A percentile compares a stretch with the other conserved stretches of the same genome.
phyloP scores from a whole-genome alignment of 2,329 filamentous ascomycete genomes.

The Phyllosticta ampelicida region DNA sequence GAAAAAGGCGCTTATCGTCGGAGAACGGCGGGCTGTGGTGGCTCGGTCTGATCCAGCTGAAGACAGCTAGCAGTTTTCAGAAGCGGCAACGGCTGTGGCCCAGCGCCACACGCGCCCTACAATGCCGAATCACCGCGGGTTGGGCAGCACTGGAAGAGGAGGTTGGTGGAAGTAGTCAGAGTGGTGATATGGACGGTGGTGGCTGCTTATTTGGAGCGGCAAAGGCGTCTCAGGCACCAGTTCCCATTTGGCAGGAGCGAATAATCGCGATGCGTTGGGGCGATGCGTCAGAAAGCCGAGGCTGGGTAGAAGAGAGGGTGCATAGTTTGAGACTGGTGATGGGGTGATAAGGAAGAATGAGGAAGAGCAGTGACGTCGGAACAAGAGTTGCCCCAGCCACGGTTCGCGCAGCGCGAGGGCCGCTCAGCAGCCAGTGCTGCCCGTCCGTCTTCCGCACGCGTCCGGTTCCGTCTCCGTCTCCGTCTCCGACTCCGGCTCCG shows the following conservation, averaged over 20 bases:
- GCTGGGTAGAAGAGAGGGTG: background rate
- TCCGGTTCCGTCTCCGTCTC: background rate
- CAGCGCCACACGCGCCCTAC: background rate
- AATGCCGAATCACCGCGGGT: background rate
- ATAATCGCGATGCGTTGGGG: background rate
- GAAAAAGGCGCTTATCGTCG: background rate
- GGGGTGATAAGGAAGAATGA: background rate
- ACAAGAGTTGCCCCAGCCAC: background rate
- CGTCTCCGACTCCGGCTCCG: background rate
- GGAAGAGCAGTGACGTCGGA: background rate
- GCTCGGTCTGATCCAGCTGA: background rate
- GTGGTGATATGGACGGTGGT: background rate
- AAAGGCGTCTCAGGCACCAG: background rate
- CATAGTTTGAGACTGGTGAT: background rate
- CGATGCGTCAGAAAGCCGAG: background rate
- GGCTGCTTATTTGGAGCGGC: background rate
- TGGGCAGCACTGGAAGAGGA: background rate
- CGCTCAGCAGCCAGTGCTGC: background rate
- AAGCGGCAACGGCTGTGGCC: background rate
- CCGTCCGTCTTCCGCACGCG: background rate
- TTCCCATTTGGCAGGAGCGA: background rate
- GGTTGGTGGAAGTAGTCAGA: background rate
- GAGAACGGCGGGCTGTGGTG: background rate
- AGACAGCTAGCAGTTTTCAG: background rate
- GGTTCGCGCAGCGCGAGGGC: background rate